phyloP scores from a whole-genome alignment of 108 stramenopile genomes.

The Pseudonitzschia delicatissima region DNA sequence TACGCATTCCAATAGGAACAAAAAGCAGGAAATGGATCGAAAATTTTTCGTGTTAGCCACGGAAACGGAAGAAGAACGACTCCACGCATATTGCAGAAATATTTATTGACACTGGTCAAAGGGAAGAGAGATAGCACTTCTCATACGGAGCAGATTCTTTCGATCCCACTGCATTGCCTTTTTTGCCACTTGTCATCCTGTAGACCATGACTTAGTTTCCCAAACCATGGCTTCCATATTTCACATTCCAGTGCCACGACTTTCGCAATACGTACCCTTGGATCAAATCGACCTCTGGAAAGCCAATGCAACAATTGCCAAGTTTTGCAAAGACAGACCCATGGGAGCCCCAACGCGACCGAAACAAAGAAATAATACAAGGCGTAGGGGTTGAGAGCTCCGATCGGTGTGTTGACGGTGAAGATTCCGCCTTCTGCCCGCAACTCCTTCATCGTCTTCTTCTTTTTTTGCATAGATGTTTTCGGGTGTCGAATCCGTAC shows the following conservation, averaged over 20 bases:
- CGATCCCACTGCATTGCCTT: no score
- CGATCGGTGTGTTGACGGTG: constrained; percentile 71
- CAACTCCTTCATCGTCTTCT: constrained; percentile 30
- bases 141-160: no score
- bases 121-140: background rate
- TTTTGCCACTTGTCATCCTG: no score
- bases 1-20: background rate
- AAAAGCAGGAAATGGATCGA: background rate
- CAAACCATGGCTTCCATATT: no score
- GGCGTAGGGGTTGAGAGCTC: constrained; percentile 83
- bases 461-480: background rate
- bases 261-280: constrained; percentile 42
- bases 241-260: background rate
- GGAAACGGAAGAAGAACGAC: background rate
- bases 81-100: background rate
- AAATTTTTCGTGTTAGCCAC: background rate
- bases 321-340: constrained; percentile 56
- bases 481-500: background rate
- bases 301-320: constrained; percentile 59
- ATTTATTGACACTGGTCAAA: no score
- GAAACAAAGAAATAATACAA: constrained; percentile 75
- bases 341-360: constrained; percentile 66
- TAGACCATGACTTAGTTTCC: no score
- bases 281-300: constrained; percentile 59
- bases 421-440: constrained; percentile 50